Evolutionary conservation across 768 basidiomycete genomes (phyloP).

Genomic region (Lentinula lateritia): DNA sequence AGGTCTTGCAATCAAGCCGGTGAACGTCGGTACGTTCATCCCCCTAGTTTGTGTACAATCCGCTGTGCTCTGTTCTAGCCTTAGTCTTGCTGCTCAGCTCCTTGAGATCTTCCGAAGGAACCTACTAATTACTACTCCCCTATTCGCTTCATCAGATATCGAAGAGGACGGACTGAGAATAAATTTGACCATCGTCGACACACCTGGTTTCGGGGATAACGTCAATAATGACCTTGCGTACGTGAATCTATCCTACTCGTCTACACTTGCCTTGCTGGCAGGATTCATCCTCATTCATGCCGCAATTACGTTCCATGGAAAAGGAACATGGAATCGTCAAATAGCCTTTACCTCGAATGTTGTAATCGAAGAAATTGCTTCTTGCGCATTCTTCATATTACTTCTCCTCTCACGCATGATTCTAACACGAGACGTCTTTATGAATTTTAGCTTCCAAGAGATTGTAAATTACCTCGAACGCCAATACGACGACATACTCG

Average conservation of each 20-base stretch:
- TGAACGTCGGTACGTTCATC: conserved; percentile 57
- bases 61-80: neutral
- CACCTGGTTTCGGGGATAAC: conserved; percentile 87
- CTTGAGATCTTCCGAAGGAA: too few species aligned
- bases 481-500: conserved; percentile 90
- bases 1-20: conserved; percentile 73
- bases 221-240: conserved; percentile 87
- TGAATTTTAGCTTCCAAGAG: conserved; percentile 68
- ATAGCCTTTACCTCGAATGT: neutral
- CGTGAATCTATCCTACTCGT: conserved; percentile 19
- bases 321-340: neutral
- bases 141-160: conserved; percentile 35
- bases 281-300: neutral
- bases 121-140: neutral
- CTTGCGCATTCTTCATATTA: too few species aligned
- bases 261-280: neutral
- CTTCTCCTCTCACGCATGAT: neutral
- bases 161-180: conserved; percentile 91
- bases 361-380: too few species aligned
- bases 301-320: neutral
- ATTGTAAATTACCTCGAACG: conserved; percentile 84
- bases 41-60: too few species aligned
- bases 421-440: neutral
- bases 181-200: conserved; percentile 87
- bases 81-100: too few species aligned